A percentile compares a stretch with the other conserved stretches of the same genome.
phyloP scores from a whole-genome alignment of 495 filamentous ascomycete species.

The Aspergillus biplanus region DNA sequence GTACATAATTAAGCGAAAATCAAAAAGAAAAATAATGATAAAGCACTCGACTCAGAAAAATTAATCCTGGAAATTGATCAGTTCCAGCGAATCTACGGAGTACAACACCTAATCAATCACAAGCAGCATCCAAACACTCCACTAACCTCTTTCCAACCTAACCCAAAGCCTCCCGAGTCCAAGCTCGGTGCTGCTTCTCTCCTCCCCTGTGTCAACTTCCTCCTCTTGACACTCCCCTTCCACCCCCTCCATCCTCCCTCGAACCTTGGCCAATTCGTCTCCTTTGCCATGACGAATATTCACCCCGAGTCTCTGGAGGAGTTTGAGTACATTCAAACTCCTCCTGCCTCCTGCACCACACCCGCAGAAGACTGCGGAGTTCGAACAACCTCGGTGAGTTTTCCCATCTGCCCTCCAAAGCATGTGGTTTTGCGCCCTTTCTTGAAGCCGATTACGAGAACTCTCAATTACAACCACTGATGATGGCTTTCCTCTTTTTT shows the following conservation, averaged over 20 bases:
- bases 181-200: slow-evolving; percentile 29
- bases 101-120: slow-evolving; percentile 1
- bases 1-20: no score
- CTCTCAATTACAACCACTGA: not conserved
- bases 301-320: slow-evolving; percentile 61
- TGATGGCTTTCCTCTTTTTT: not conserved
- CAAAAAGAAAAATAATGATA: no score
- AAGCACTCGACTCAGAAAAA: not conserved
- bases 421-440: not conserved
- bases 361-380: slow-evolving; percentile 58
- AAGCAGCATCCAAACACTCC: slow-evolving; percentile 11
- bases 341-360: slow-evolving; percentile 53
- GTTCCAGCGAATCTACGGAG: not conserved
- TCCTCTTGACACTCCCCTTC: slow-evolving; percentile 26
- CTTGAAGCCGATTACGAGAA: not conserved
- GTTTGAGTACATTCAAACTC: slow-evolving; percentile 71
- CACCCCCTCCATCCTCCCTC: slow-evolving; percentile 5
- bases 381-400: slow-evolving; percentile 58
- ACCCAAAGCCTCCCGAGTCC: no score
- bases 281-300: slow-evolving; percentile 47
- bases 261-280: slow-evolving; percentile 27
- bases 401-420: not conserved
- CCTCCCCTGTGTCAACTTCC: slow-evolving; percentile 20
- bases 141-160: no score
- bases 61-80: not conserved